These are phyloP conservation scores for Avena sativa DNA, from an alignment of 176 grass and related monocot species.

Conservation along the genomic window DNA sequence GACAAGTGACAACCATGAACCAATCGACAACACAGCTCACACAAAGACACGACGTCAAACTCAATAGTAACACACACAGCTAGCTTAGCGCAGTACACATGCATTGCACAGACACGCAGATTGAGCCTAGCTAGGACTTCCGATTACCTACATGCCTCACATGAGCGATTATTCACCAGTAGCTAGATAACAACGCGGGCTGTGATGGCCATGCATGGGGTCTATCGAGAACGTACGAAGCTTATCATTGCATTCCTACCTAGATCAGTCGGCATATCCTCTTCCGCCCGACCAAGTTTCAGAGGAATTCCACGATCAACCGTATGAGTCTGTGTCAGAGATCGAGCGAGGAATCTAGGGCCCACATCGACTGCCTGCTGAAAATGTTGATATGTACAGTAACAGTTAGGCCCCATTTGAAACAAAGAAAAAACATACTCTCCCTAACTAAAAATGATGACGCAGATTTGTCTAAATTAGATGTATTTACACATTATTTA, in stretches of 20 bases:
- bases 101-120: background rate
- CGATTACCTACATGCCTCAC: background rate
- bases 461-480: too few relatives aligned
- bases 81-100: background rate
- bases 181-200: too few relatives aligned
- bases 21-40: background rate
- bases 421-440: too few relatives aligned
- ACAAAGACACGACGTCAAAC: background rate
- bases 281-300: background rate
- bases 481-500: too few relatives aligned
- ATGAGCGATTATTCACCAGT: background rate
- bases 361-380: background rate
- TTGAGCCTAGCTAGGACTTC: background rate
- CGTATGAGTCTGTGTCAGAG: background rate
- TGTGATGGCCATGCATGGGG: background rate
- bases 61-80: background rate
- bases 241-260: background rate
- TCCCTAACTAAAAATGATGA: too few relatives aligned
- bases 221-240: background rate
- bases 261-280: background rate
- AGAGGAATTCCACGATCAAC: background rate
- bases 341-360: slow-evolving; percentile 22
- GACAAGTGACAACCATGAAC: background rate
- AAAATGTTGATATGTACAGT: background rate
- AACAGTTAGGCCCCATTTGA: too few relatives aligned